Percentiles rank a stretch among this genome's conserved stretches.
Conservation (phyloP, 345 rosid species). For the Populus simonii region DNA sequence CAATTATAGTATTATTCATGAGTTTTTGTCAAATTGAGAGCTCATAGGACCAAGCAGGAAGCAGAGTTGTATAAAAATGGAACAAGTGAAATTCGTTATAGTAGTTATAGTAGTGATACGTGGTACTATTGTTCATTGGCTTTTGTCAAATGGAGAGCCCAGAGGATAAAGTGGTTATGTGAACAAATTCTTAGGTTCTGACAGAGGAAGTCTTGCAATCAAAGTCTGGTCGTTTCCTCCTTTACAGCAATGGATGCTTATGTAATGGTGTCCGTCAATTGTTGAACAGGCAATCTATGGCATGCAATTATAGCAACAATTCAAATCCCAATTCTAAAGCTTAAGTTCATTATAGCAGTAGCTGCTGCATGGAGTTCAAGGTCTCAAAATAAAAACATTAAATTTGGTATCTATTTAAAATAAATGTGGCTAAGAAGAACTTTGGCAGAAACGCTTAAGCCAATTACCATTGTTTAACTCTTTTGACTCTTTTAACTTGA, state of each 20-base stretch:
- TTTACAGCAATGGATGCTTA: neutral
- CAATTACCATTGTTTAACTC: neutral
- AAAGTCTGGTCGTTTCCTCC: neutral
- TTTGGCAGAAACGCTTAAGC: neutral
- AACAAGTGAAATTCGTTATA: neutral
- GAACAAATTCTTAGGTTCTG: neutral
- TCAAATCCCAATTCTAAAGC: neutral
- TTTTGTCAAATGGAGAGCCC: neutral
- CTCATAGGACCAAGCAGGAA: neutral
- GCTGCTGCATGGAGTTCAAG: neutral
- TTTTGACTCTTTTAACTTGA: neutral
- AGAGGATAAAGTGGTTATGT: neutral
- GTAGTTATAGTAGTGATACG: neutral
- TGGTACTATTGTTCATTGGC: neutral
- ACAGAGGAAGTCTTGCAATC: neutral
- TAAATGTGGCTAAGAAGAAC: neutral
- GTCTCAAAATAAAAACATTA: neutral
- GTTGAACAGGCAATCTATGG: neutral
- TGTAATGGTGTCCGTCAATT: neutral
- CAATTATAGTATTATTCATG: neutral
- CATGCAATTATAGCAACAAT: neutral
- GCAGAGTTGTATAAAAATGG: neutral
- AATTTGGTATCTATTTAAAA: neutral
- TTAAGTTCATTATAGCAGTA: neutral
- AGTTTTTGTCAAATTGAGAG: neutral